Conservation (phyloP, 192 early-diverging fungal genomes). For the Mortierella alpina region DNA sequence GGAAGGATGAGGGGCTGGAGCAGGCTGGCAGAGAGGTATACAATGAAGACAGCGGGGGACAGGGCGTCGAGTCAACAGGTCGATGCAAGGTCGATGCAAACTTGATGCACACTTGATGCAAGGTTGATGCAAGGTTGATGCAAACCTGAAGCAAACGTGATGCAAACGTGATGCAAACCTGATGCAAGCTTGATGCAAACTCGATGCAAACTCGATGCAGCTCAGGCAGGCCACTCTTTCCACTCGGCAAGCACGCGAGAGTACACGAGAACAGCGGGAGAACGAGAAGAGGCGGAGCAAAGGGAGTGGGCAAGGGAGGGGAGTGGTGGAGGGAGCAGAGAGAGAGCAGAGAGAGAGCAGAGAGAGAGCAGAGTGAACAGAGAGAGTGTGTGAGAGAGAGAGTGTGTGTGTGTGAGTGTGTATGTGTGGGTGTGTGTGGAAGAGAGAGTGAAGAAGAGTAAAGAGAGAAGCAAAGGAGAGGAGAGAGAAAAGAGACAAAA, state of each 20-base stretch:
- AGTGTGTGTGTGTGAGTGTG: background rate
- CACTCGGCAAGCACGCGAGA: too few species aligned
- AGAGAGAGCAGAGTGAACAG: background rate
- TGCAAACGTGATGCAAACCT: too few species aligned
- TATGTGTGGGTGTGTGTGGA: background rate
- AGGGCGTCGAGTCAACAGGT: background rate
- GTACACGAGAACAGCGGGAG: constrained; percentile 3
- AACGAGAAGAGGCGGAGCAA: background rate
- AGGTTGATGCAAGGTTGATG: too few species aligned
- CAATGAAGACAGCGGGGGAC: background rate
- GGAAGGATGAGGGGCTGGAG: background rate
- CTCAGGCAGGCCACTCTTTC: too few species aligned
- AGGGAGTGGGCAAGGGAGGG: background rate
- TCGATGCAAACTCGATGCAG: too few species aligned
- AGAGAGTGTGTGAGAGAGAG: constrained; percentile 1
- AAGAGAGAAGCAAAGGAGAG: background rate
- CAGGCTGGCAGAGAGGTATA: background rate
- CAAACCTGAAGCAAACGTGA: too few species aligned
- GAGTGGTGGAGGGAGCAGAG: background rate
- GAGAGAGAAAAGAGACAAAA: background rate
- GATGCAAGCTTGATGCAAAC: too few species aligned
- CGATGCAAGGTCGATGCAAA: too few species aligned
- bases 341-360: background rate
- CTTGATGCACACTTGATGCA: too few species aligned
- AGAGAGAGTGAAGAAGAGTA: background rate